phyloP scores from a whole-genome alignment of 1,284 basidiomycete genomes.

The Rhodotorula sp. region DNA sequence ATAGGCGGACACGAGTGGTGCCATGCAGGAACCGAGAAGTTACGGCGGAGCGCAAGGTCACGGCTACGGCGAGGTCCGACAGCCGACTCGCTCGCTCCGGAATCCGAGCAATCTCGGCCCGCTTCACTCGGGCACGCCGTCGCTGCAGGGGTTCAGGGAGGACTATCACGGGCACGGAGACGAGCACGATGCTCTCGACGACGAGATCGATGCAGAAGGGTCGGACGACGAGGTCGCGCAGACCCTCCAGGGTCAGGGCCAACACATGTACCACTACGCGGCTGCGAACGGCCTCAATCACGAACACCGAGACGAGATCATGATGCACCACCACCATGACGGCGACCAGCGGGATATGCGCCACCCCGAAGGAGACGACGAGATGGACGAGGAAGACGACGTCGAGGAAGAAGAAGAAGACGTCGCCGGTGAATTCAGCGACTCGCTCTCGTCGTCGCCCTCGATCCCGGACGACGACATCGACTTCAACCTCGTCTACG shows the following conservation, averaged over 20 bases:
- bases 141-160: not conserved
- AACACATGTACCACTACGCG: conserved; percentile 6
- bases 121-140: not conserved
- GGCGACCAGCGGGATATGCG: not conserved
- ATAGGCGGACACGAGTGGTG: no score
- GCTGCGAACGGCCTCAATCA: not conserved
- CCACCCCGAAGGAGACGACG: not conserved
- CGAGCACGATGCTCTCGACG: not conserved
- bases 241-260: not conserved
- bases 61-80: no score
- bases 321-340: not conserved
- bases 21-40: no score
- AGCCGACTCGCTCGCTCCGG: not conserved
- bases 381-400: conserved; percentile 8
- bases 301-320: not conserved
- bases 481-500: conserved; percentile 85
- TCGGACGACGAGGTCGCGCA: conserved; percentile 14
- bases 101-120: not conserved
- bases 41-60: no score
- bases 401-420: conserved; percentile 29
- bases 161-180: not conserved
- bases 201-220: not conserved
- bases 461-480: conserved; percentile 86
- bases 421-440: conserved; percentile 44
- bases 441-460: conserved; percentile 63